Evolutionary conservation across 192 early-diverging fungal genomes (phyloP).

Genomic region (Coemansia sp.): DNA sequence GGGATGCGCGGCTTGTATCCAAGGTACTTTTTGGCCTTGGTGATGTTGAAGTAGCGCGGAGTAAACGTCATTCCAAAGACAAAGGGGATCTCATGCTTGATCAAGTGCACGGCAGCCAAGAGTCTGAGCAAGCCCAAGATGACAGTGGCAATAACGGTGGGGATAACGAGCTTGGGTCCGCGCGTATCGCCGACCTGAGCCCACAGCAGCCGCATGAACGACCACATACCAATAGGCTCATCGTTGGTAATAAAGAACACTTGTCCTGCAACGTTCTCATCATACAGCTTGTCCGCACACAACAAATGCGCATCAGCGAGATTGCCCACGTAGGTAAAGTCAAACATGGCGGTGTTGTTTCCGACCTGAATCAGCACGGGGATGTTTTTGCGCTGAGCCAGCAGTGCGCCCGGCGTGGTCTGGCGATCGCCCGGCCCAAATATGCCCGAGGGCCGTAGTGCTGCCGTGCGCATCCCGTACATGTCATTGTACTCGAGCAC

Average conservation of each 20-base stretch:
- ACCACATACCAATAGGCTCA: slow-evolving; percentile 88
- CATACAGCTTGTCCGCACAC: slow-evolving; percentile 76
- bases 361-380: slow-evolving; percentile 78
- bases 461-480: slow-evolving; percentile 67
- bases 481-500: slow-evolving; percentile 74
- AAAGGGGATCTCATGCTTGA: slow-evolving; percentile 77
- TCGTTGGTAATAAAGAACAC: slow-evolving; percentile 94
- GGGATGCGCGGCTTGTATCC: slow-evolving; percentile 66
- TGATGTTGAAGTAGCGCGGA: slow-evolving; percentile 88
- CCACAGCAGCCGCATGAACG: slow-evolving; percentile 77
- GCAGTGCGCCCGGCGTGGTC: slow-evolving; percentile 67
- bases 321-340: slow-evolving; percentile 95
- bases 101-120: slow-evolving; percentile 60
- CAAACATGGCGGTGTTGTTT: slow-evolving; percentile 78
- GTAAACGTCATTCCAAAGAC: slow-evolving; percentile 78
- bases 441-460: slow-evolving; percentile 87
- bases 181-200: slow-evolving; percentile 60
- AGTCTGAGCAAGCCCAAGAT: slow-evolving; percentile 65
- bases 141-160: slow-evolving; percentile 70
- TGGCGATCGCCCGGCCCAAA: slow-evolving; percentile 88
- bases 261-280: slow-evolving; percentile 58
- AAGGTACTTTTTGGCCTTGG: slow-evolving; percentile 75
- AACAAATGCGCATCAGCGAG: slow-evolving; percentile 91
- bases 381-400: slow-evolving; percentile 64
- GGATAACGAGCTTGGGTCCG: slow-evolving; percentile 63